Evolutionary conservation across 2,329 filamentous ascomycete species (phyloP).

Genomic region (Coniochaeta sp.): DNA sequence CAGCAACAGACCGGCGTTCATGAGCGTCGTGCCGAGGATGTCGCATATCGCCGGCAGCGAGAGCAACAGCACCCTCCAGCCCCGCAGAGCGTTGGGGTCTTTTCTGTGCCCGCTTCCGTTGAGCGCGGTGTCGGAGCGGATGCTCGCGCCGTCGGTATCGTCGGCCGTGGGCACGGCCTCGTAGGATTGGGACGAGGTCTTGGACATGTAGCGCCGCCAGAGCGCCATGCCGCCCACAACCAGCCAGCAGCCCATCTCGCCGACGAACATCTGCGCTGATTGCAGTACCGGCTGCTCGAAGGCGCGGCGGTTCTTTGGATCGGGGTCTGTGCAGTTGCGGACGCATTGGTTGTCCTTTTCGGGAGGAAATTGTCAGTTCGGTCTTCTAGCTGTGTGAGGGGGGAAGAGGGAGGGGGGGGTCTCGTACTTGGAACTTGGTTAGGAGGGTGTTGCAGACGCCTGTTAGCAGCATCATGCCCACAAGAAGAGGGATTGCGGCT

Average conservation of each 20-base stretch:
- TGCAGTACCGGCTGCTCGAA: constrained; percentile 97
- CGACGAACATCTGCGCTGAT: constrained; percentile 96
- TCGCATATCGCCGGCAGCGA: constrained; percentile 87
- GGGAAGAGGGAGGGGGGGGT: constrained; percentile 3
- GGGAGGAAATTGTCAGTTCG: neutral
- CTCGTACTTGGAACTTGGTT: constrained; percentile 83
- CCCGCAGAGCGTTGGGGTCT: constrained; percentile 52
- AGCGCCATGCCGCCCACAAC: constrained; percentile 67
- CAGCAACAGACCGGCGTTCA: constrained; percentile 92
- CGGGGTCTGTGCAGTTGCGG: constrained; percentile 68
- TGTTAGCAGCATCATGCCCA: constrained; percentile 93
- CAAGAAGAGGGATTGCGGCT: constrained; percentile 71
- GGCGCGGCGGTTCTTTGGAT: constrained; percentile 56
- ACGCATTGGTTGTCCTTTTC: constrained; percentile 91
- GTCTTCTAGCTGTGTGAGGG: neutral
- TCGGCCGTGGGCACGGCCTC: constrained; percentile 50
- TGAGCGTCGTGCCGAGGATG: constrained; percentile 89
- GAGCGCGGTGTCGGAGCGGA: constrained; percentile 33
- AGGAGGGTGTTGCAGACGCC: constrained; percentile 95
- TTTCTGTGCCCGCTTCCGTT: constrained; percentile 27
- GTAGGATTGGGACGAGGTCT: constrained; percentile 43
- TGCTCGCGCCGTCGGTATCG: constrained; percentile 36
- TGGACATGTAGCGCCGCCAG: constrained; percentile 50
- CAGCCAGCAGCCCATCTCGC: constrained; percentile 93
- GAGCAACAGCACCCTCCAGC: constrained; percentile 65